Percentiles rank a stretch among this genome's conserved stretches.
Evolutionary conservation across 441 rosid genomes (phyloP).

Genomic region (Corymbia calophylla): DNA sequence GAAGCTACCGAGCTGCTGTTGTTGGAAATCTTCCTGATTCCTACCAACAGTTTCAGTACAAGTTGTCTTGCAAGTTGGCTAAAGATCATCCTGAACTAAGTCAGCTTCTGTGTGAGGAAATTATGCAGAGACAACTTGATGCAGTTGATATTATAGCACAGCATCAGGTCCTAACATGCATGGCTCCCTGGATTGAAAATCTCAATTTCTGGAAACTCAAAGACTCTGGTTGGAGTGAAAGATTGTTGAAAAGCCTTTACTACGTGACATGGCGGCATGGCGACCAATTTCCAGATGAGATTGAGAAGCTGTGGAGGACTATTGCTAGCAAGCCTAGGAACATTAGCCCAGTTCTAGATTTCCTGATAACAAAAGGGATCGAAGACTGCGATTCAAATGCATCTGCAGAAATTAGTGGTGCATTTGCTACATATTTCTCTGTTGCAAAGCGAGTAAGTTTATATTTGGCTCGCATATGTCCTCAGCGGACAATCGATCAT

Average conservation of each 20-base stretch:
- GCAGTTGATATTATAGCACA: conserved; percentile 99
- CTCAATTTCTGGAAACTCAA: conserved; percentile 98
- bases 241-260: conserved; percentile 93
- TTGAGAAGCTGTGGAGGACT: conserved; percentile 99
- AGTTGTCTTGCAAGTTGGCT: conserved; percentile 95
- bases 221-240: conserved; percentile 99
- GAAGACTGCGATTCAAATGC: conserved; percentile 99
- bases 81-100: conserved; percentile 98
- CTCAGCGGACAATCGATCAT: conserved; percentile 97
- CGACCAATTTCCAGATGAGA: conserved; percentile 98
- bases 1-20: conserved; percentile 97
- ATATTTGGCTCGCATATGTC: conserved; percentile 94
- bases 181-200: conserved; percentile 99
- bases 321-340: conserved; percentile 97
- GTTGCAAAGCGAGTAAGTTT: conserved; percentile 97
- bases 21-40: conserved; percentile 99
- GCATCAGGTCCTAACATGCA: conserved; percentile 97
- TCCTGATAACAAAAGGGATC: conserved; percentile 94
- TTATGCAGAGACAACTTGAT: conserved; percentile 99
- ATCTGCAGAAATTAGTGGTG: conserved; percentile 99
- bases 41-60: conserved; percentile 97
- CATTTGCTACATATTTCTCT: conserved; percentile 97
- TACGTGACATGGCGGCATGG: conserved; percentile 99
- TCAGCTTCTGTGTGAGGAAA: conserved; percentile 98
- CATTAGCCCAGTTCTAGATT: conserved; percentile 96